These are phyloP conservation scores for Phytophthora rubi DNA, from an alignment of 352 stramenopile genomes.

Conservation along the genomic window DNA sequence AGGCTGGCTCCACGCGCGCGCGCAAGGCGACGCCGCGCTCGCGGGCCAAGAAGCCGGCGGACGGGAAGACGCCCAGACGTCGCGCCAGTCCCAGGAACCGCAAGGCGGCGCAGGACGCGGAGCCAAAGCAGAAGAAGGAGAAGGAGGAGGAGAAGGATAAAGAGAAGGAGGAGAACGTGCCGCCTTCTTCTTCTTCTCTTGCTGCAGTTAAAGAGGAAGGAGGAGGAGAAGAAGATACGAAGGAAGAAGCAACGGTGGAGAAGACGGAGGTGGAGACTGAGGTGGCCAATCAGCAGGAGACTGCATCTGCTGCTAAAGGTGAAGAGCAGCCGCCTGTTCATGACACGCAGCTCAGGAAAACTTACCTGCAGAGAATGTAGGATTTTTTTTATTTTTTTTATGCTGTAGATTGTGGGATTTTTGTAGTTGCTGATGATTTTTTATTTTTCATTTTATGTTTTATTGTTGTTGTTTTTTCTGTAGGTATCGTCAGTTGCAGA, in stretches of 20 bases:
- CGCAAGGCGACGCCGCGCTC: conserved; percentile 26
- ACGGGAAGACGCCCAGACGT: conserved; percentile 38
- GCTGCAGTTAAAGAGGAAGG: not conserved
- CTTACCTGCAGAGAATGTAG: conserved; percentile 44
- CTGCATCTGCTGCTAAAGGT: not conserved
- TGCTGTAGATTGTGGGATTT: not conserved
- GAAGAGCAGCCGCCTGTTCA: conserved; percentile 19
- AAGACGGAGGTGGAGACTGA: conserved; percentile 4
- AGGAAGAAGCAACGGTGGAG: not conserved
- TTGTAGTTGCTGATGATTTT: not conserved
- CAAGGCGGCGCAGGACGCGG: conserved; percentile 20
- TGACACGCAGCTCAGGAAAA: conserved; percentile 33
- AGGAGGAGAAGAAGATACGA: not conserved
- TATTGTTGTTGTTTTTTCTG: not conserved
- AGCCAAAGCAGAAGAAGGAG: conserved; percentile 14
- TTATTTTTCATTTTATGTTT: conserved; percentile 6
- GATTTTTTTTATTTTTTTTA: not conserved
- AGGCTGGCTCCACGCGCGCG: conserved; percentile 12
- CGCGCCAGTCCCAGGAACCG: conserved; percentile 31
- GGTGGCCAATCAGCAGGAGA: not conserved
- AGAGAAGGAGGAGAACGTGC: not conserved
- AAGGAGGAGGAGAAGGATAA: conserved; percentile 10
- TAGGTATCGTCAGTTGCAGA: conserved; percentile 74
- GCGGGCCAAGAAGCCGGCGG: conserved; percentile 24
- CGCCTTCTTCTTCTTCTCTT: too few relatives aligned